A percentile compares a stretch with the other conserved stretches of the same genome.
Conservation (phyloP, 176 grass and related monocot species). For the Ensete glaucum region DNA sequence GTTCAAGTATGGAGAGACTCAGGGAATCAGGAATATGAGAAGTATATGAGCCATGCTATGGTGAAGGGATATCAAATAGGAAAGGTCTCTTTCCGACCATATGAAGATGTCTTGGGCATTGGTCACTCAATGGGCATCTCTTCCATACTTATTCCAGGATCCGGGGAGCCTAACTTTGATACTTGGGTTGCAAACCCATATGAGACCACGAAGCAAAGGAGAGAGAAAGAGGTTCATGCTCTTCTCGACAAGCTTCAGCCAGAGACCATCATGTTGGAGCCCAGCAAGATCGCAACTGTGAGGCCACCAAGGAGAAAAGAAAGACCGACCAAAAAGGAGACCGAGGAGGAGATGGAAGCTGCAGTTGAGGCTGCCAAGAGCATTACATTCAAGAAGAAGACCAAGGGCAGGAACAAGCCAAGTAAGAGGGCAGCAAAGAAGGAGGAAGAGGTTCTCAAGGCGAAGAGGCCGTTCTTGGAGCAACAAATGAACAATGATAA, state of each 20-base stretch:
- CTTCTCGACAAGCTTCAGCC: slow-evolving; percentile 75
- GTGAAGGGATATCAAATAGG: slow-evolving; percentile 66
- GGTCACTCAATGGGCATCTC: slow-evolving; percentile 81
- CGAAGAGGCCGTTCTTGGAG: slow-evolving; percentile 62
- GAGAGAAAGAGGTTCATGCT: slow-evolving; percentile 71
- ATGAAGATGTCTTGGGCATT: slow-evolving; percentile 74
- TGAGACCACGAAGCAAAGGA: slow-evolving; percentile 76
- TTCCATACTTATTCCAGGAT: slow-evolving; percentile 76
- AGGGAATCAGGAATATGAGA: slow-evolving; percentile 43
- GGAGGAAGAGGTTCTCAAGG: slow-evolving; percentile 61
- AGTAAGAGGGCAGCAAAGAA: slow-evolving; percentile 68
- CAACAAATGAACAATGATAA: slow-evolving; percentile 18
- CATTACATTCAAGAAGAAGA: slow-evolving; percentile 65
- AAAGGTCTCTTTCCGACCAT: slow-evolving; percentile 61
- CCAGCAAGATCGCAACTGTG: slow-evolving; percentile 55
- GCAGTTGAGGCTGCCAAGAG: slow-evolving; percentile 49
- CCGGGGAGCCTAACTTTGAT: slow-evolving; percentile 81
- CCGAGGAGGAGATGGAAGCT: slow-evolving; percentile 47
- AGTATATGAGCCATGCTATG: slow-evolving; percentile 75
- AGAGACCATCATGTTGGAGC: slow-evolving; percentile 80
- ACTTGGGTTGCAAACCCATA: slow-evolving; percentile 72
- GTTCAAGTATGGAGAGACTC: slow-evolving; percentile 70
- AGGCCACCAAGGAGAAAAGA: slow-evolving; percentile 45
- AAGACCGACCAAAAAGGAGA: slow-evolving; percentile 50
- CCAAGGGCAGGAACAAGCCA: slow-evolving; percentile 89